Percentiles rank a stretch among this genome's conserved stretches.
These are phyloP conservation scores for Thecamonas trahens DNA, from an alignment of 78 protist genomes.

Conservation along the genomic window DNA sequence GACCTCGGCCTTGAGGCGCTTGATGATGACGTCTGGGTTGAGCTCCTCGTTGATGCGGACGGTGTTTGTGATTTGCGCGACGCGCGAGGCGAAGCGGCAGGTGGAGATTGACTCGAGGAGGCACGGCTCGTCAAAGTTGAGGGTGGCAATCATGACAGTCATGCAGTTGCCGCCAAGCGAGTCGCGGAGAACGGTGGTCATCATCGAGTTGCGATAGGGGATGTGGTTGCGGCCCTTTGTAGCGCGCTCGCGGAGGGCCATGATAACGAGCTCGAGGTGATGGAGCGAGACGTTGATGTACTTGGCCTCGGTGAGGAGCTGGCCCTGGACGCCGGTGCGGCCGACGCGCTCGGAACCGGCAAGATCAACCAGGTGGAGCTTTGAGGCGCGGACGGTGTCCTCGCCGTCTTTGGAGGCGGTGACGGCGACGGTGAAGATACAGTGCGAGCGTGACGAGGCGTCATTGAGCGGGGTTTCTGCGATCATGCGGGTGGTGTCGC, in stretches of 20 bases:
- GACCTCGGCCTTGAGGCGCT: conserved; percentile 18
- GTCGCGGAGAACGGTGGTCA: conserved; percentile 71
- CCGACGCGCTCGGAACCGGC: conserved; percentile 52
- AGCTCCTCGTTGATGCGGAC: conserved; percentile 55
- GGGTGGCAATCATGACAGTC: conserved; percentile 62
- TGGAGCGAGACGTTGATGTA: conserved; percentile 65
- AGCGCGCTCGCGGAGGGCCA: not conserved
- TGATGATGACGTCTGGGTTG: conserved; percentile 44
- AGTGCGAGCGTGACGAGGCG: conserved; percentile 58
- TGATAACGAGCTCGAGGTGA: conserved; percentile 50
- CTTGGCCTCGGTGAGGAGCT: conserved; percentile 28
- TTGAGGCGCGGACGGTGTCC: conserved; percentile 28
- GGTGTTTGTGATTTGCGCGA: conserved; percentile 25
- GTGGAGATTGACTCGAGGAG: not conserved
- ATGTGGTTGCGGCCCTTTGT: conserved; percentile 17
- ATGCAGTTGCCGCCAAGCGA: conserved; percentile 71
- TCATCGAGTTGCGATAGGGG: conserved; percentile 68
- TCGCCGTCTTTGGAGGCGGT: conserved; percentile 6
- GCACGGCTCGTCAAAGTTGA: not conserved
- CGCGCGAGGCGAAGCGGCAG: conserved; percentile 51
- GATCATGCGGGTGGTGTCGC: conserved; percentile 54
- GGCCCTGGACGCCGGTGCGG: conserved; percentile 24
- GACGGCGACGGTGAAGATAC: conserved; percentile 28
- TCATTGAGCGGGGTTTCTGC: conserved; percentile 58
- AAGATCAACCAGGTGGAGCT: conserved; percentile 60